These are phyloP conservation scores for Corynespora cassiicola DNA, from an alignment of 2,329 filamentous ascomycete species.

Conservation along the genomic window DNA sequence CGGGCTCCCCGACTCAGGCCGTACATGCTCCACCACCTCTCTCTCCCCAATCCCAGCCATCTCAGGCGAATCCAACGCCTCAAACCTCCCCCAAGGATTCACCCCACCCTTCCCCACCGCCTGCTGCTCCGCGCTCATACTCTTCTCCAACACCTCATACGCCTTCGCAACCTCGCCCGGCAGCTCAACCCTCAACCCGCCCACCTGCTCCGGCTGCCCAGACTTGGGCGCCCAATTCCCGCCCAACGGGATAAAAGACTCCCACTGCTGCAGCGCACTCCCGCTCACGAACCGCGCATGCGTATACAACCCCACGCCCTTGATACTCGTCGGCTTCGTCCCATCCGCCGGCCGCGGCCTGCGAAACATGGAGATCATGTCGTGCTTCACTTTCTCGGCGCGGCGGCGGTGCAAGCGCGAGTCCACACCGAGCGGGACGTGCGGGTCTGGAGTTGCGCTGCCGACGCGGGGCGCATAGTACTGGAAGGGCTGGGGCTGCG, in stretches of 20 bases:
- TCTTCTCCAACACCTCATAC: conserved; percentile 6
- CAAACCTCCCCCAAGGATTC: neutral
- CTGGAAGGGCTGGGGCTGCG: neutral
- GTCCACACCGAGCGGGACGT: conserved; percentile 22
- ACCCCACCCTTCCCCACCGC: neutral
- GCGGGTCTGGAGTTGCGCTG: neutral
- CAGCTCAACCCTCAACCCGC: conserved; percentile 9
- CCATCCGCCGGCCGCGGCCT: conserved; percentile 1
- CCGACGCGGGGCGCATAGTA: neutral
- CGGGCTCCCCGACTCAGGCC: too few species aligned
- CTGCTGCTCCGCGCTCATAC: neutral
- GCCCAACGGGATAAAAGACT: conserved; percentile 15
- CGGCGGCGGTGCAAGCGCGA: too few species aligned
- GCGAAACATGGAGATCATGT: conserved; percentile 21
- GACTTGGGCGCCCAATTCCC: conserved; percentile 2
- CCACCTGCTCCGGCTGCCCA: neutral
- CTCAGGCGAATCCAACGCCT: neutral
- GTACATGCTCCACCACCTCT: too few species aligned
- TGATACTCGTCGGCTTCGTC: conserved; percentile 12
- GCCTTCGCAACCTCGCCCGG: conserved; percentile 10
- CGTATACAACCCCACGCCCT: conserved; percentile 35
- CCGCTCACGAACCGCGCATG: too few species aligned
- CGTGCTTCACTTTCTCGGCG: conserved; percentile 23
- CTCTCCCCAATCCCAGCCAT: too few species aligned
- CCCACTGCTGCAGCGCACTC: too few species aligned